phyloP scores from a whole-genome alignment of 2,329 filamentous ascomycete species.

The Sporothrix curviconia region DNA sequence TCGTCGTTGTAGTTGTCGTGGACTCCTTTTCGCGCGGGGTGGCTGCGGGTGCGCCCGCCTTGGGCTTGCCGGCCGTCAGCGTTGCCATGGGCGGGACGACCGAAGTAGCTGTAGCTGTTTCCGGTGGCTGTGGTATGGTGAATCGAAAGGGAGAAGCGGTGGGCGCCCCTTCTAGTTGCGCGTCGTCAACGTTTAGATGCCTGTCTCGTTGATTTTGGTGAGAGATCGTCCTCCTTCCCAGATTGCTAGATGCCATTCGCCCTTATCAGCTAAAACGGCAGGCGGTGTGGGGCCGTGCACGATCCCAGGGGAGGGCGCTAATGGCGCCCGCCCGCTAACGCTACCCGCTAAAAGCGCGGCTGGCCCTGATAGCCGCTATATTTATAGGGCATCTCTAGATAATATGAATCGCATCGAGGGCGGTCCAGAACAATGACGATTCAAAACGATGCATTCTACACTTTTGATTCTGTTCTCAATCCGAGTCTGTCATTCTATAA shows the following conservation, averaged over 20 bases:
- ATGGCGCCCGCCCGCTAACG: neutral
- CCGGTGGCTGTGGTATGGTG: too few relatives aligned
- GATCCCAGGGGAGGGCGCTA: neutral
- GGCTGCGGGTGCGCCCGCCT: conserved; percentile 4
- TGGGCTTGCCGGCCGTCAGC: conserved; percentile 14
- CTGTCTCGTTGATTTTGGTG: too few relatives aligned
- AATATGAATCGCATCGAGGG: too few relatives aligned
- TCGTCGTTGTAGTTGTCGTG: neutral
- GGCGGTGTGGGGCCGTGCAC: conserved; percentile 11
- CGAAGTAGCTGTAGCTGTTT: neutral
- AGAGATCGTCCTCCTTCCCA: neutral
- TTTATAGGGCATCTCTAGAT: neutral
- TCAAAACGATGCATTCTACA: too few relatives aligned
- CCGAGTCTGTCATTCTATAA: too few relatives aligned
- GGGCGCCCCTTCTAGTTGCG: too few relatives aligned
- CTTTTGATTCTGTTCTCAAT: too few relatives aligned
- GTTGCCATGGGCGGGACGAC: conserved; percentile 19
- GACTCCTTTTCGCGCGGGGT: neutral
- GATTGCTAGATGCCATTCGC: conserved; percentile 1
- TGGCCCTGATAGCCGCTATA: neutral
- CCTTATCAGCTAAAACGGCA: conserved; percentile 11
- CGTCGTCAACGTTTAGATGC: too few relatives aligned
- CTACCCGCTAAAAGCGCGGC: neutral
- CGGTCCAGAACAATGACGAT: too few relatives aligned
- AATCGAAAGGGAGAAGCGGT: too few relatives aligned